Evolutionary conservation across 148 eudicot genomes (phyloP), one percentile per base, ranked within the genome.

Genomic region (Vaccinium corymbosum): DNA sequence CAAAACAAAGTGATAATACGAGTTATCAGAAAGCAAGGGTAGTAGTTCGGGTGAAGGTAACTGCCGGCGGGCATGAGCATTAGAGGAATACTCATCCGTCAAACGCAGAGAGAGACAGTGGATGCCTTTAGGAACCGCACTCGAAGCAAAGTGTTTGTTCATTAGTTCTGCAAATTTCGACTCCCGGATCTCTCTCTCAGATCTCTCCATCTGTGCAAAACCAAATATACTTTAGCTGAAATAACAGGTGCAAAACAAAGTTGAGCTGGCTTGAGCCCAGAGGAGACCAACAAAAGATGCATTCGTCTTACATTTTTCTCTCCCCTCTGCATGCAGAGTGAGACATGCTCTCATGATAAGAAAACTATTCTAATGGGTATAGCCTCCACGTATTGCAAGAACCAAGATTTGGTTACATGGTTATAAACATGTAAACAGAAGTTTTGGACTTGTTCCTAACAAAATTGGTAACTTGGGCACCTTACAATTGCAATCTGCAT

Each of bases 101-200:
- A 97, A 89, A 84, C 99, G 97, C 90, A 97, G 83, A 79, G 99
- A 89, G 81, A 97, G 92, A 87, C 99, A 97, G 87, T 97, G 96
- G 85, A 97, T 94, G 88, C 98, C 95, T 89, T 95, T 97, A 8
- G 99, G 99, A 83, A 97, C 87, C 19, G 99, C 90, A 87, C 98
- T 97, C 75, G 99, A 98, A 64, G 98, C 99, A 85, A 93, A 97
- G 81, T 97, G 99, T 85, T 95, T 97, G 90, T 97, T 95, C 95
- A 91, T 94, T 82, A 97, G 83, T 90, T 97, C 99, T 1, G 99
- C 93, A 81, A 97, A 97, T 87, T 91, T 97, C 42, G 99, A 94
- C 85, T 94, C 94, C 89, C 94, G 89, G 50, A 94, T 88, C 76
- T 97, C 99, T 85, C 85, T 93, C 81, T 94, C 98, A 84, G 93